These are phyloP conservation scores for Erodium texanum DNA, from an alignment of 441 rosid species.

Conservation along the genomic window DNA sequence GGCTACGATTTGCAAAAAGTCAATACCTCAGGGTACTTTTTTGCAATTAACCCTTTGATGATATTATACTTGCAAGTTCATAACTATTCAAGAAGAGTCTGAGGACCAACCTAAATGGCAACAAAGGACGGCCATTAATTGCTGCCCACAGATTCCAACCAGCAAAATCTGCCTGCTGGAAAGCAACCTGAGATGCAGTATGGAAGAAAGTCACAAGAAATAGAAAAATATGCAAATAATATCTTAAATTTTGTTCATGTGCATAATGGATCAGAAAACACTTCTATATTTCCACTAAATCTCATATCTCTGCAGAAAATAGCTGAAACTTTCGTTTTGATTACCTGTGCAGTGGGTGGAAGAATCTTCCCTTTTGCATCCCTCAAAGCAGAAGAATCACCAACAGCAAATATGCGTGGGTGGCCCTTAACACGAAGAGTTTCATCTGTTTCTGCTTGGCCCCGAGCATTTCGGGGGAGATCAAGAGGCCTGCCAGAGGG, in stretches of 20 bases:
- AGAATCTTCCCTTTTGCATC: constrained; percentile 69
- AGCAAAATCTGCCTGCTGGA: constrained; percentile 91
- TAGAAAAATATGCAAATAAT: neutral
- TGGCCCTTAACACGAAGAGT: constrained; percentile 95
- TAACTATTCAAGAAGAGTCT: neutral
- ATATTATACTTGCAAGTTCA: neutral
- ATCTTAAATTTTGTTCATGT: neutral
- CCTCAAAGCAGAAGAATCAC: constrained; percentile 78
- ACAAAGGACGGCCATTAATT: constrained; percentile 68
- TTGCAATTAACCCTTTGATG: neutral
- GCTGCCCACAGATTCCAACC: constrained; percentile 99
- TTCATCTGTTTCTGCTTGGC: constrained; percentile 91
- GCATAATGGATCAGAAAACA: neutral
- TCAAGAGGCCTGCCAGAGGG: constrained; percentile 32
- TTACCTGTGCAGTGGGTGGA: constrained; percentile 95
- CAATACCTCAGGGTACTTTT: no score
- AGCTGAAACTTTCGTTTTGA: neutral
- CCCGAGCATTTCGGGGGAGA: constrained; percentile 66
- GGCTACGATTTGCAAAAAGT: no score
- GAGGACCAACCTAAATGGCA: constrained; percentile 65
- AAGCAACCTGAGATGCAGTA: constrained; percentile 59
- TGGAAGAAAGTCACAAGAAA: constrained; percentile 11
- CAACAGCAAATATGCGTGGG: constrained; percentile 81
- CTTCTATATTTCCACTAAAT: neutral
- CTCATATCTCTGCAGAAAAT: neutral